Base-by-base conservation (phyloP, 164 flowering plant species). In the Buxus sempervirens region DNA sequence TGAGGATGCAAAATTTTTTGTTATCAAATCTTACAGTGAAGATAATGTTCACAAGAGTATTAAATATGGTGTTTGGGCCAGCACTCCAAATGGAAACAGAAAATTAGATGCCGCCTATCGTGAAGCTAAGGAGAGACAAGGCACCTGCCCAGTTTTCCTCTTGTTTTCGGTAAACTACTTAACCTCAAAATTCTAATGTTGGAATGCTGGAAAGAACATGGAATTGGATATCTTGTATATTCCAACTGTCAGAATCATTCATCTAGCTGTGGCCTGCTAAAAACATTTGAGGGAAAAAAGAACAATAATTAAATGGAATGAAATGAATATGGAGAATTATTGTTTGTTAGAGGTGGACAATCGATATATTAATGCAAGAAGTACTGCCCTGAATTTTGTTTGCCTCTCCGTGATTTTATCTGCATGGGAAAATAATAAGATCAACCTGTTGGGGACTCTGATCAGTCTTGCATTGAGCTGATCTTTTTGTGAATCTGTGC, bases 41-140 rank as follows among this genome's bases (percentile, higher is more conserved):
- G 97, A 91, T 67, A 88, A 94, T 84, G 86, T 91, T 45, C 98
- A 94, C 81, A 90, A 88, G 79, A 91, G 98, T 67, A 90, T 94
- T 51, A 94, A 91, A 70, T 94, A 94, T 73, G 82, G 86, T 61
- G 87, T 94, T 56, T 94, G 98, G 98, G 89, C 98, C 64, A 94
- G 98, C 81, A 94, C 98, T 20, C 80, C 92, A 23, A 87, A 82
- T 74, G 98, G 98, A 32, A 94, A 91, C 81, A 84, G 78, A 66
- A 94, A 89, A 72, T 69, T 94, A 21, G 96, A 94, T 85, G 87
- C 88, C 70, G 95, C 96, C 21, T 91, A 86, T 75, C 77, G 69
- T 32, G 95, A 88, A 75, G 87, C 92, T 9, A 85, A 82, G 78
- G 93, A 86, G 78, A 82, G 75, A 76, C 71, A 75, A 62, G 80